Base-by-base conservation (phyloP, 495 filamentous ascomycete genomes). In the Chlorociboria aeruginascens region DNA sequence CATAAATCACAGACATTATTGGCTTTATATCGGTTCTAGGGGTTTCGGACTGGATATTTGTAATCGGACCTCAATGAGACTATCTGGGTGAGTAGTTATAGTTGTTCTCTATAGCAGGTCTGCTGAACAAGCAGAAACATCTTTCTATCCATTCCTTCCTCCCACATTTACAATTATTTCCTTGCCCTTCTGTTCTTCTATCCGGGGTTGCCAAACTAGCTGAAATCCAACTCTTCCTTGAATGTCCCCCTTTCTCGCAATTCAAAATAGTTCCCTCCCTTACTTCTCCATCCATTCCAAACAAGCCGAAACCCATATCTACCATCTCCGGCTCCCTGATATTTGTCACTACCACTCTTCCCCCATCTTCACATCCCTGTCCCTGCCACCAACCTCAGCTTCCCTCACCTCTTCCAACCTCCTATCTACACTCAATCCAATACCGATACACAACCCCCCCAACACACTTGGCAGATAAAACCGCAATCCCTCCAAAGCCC, bases 361-460 rank as follows among this genome's bases (percentile, higher is more conserved):
- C 20, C 45, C 34, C 12, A 28, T 32, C 35, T 51, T 40, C 36
- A 45, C 9, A 36, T 50, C 46, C 7, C 50, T 6, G 31, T 70
- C 36, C 72, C 71, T 4, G 58, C 67, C 53, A 59, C 65, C 8
- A 69, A 63, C 8, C 69, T 58, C 57, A 74, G 63, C 10, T 68
- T 61, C 59, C 67, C 69, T 45, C 30, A n/a, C 13, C 42, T 32
- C 6, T n/a, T 29, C 41, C 30, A 25, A 17, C 28, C 41, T 10
- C 17, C 9, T 36, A 11, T 32, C 42, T 4, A 51, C 37, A 49
- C 39, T 52, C 45, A 16, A 41, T 45, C 7, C 73, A 47, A 33
- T 55, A 32, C 48, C 40, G 13, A 49, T 49, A 43, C 14, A 43
- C 47, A 11, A 32, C 9, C 40, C 40, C 7, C 44, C 49, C 50